A percentile compares a stretch with the other conserved stretches of the same genome.
Evolutionary conservation across 2,329 filamentous ascomycete genomes (phyloP).

Genomic region (Colletotrichum echinochloae): DNA sequence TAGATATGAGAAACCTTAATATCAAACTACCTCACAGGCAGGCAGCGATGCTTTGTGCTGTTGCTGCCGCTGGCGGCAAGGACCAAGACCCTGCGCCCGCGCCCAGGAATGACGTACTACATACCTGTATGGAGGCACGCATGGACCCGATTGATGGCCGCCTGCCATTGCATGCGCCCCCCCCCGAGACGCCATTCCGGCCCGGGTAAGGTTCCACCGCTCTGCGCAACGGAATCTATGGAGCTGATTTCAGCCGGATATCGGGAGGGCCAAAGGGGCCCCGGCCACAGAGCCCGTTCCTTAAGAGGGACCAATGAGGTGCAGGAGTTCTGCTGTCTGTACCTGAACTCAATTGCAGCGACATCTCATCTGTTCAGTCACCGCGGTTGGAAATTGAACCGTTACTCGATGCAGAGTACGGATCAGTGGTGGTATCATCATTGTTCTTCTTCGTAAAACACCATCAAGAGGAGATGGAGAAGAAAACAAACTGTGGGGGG

Average conservation of each 20-base stretch:
- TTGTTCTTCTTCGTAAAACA: neutral
- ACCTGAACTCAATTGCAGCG: neutral
- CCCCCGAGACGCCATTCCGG: slow-evolving; percentile 12
- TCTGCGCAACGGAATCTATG: neutral
- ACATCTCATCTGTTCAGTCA: neutral
- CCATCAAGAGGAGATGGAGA: too few species aligned
- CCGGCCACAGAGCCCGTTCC: neutral
- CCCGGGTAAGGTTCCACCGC: slow-evolving; percentile 3
- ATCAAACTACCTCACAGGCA: neutral
- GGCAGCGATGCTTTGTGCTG: neutral
- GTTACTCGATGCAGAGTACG: neutral
- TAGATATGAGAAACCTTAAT: slow-evolving; percentile 24
- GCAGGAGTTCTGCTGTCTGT: neutral
- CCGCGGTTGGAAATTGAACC: neutral
- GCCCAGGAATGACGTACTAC: slow-evolving; percentile 27
- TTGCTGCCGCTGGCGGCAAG: neutral
- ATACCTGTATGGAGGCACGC: neutral
- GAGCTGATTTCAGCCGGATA: neutral
- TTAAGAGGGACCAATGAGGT: neutral
- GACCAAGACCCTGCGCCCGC: slow-evolving; percentile 3
- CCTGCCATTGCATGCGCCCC: neutral
- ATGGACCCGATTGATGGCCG: neutral
- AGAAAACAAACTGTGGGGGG: neutral
- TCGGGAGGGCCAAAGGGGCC: neutral
- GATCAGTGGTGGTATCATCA: neutral